Evolutionary conservation across 306 rosid genomes (phyloP).

Genomic region (Cajanus cajan): DNA sequence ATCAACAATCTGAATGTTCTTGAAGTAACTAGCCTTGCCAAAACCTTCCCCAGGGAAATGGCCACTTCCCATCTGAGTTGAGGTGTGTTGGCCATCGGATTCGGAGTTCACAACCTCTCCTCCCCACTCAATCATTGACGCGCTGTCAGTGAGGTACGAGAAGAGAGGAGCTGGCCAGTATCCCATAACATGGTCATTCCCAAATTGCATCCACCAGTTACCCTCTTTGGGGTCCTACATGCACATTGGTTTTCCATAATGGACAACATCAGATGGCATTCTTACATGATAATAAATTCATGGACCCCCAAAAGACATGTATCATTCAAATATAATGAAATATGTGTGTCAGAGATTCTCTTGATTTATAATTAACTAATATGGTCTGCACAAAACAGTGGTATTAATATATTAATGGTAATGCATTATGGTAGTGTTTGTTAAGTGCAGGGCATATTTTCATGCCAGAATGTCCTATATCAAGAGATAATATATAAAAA

Average conservation of each 20-base stretch:
- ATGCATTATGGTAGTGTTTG: slow-evolving; percentile 7
- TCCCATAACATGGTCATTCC: slow-evolving; percentile 49
- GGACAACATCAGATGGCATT: slow-evolving; percentile 24
- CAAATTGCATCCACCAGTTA: slow-evolving; percentile 69
- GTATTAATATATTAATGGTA: not conserved
- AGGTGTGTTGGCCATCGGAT: slow-evolving; percentile 53
- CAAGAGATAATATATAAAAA: slow-evolving; percentile 29
- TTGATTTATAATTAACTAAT: slow-evolving; percentile 22
- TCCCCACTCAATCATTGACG: slow-evolving; percentile 63
- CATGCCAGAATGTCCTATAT: slow-evolving; percentile 36
- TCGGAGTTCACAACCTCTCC: slow-evolving; percentile 58
- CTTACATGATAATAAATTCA: slow-evolving; percentile 30
- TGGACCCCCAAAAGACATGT: not conserved
- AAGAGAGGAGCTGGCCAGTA: slow-evolving; percentile 62
- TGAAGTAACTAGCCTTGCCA: slow-evolving; percentile 55
- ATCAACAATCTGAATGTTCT: slow-evolving; percentile 55
- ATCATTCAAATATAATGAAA: slow-evolving; percentile 25
- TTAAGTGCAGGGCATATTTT: slow-evolving; percentile 16
- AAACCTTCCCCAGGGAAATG: slow-evolving; percentile 61
- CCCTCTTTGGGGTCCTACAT: slow-evolving; percentile 64
- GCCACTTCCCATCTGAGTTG: slow-evolving; percentile 70
- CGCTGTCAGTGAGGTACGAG: slow-evolving; percentile 52
- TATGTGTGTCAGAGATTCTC: slow-evolving; percentile 42
- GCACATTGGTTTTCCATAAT: slow-evolving; percentile 28
- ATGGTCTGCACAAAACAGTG: slow-evolving; percentile 19